A percentile compares a stretch with the other conserved stretches of the same genome.
These are phyloP conservation scores for Sugiyamaella americana DNA, from an alignment of 805 yeast species.

Conservation along the genomic window DNA sequence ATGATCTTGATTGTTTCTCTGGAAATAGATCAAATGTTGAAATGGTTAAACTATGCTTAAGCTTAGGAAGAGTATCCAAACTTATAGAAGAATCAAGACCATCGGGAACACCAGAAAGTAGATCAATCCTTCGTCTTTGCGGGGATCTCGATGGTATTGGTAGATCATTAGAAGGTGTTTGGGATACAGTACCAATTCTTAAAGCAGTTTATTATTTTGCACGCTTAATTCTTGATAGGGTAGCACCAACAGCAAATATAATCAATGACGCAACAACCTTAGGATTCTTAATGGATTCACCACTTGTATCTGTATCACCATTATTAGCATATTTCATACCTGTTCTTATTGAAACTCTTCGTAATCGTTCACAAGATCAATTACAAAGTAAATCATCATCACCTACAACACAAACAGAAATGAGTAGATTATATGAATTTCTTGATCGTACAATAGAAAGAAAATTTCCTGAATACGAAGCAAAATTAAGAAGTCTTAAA, in stretches of 20 bases:
- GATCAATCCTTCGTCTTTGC: neutral
- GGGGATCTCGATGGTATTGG: slow-evolving; percentile 8
- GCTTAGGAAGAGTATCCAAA: slow-evolving; percentile 9
- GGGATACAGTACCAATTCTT: slow-evolving; percentile 24
- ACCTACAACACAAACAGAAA: neutral
- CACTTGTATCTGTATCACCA: slow-evolving; percentile 22
- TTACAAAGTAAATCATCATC: neutral
- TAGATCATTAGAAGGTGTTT: slow-evolving; percentile 16
- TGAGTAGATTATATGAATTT: slow-evolving; percentile 5
- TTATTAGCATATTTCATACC: slow-evolving; percentile 18
- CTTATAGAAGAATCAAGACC: slow-evolving; percentile 1
- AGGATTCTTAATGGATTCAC: slow-evolving; percentile 18
- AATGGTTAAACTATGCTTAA: slow-evolving; percentile 18
- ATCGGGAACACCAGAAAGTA: neutral
- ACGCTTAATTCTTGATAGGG: slow-evolving; percentile 10
- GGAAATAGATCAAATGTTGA: slow-evolving; percentile 13
- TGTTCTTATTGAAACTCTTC: slow-evolving; percentile 13
- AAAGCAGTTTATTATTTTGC: slow-evolving; percentile 21
- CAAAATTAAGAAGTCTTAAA: neutral
- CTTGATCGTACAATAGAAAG: slow-evolving; percentile 16
- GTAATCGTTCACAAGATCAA: neutral
- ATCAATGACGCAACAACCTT: slow-evolving; percentile 13
- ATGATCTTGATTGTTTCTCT: slow-evolving; percentile 15
- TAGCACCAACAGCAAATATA: slow-evolving; percentile 2
- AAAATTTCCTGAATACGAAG: slow-evolving; percentile 16